A percentile compares a stretch with the other conserved stretches of the same genome.
phyloP scores from a whole-genome alignment of 2,329 filamentous ascomycete species.

The Sarocladiaceae sp. region DNA sequence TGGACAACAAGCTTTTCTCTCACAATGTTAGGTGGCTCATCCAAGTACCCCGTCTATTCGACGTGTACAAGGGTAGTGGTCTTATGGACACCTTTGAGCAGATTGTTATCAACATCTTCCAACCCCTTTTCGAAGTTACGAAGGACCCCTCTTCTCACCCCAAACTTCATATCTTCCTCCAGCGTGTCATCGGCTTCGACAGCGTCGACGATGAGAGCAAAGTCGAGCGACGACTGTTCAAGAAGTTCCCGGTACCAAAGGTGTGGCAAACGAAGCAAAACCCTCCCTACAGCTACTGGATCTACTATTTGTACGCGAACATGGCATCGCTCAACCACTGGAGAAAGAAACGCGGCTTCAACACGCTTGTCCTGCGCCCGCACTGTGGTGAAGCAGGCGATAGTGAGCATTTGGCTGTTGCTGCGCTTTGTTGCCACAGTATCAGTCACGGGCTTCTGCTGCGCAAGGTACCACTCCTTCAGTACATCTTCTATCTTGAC shows the following conservation, averaged over 20 bases:
- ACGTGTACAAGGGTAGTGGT: conserved; percentile 87
- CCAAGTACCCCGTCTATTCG: conserved; percentile 89
- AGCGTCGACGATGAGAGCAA: conserved; percentile 99
- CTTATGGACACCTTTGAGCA: conserved; percentile 89
- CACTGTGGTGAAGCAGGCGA: conserved; percentile 97
- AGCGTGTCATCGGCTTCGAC: conserved; percentile 94
- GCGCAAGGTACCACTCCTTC: conserved; percentile 87
- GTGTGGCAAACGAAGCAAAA: conserved; percentile 92
- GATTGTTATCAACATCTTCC: conserved; percentile 85
- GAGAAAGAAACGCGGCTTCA: conserved; percentile 89
- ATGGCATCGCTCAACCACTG: conserved; percentile 88
- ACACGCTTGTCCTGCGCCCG: conserved; percentile 87
- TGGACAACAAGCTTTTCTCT: conserved; percentile 97
- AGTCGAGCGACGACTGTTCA: conserved; percentile 86
- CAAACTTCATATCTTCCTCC: conserved; percentile 90
- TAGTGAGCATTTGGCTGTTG: conserved; percentile 90
- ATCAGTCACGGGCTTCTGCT: conserved; percentile 93
- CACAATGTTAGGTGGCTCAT: conserved; percentile 97
- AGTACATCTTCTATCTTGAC: conserved; percentile 97
- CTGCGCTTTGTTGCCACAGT: conserved; percentile 88
- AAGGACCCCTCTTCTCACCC: conserved; percentile 81
- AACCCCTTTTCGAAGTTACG: conserved; percentile 92
- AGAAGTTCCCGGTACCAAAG: conserved; percentile 88
- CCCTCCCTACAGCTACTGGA: conserved; percentile 98
- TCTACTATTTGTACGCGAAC: conserved; percentile 95